Evolutionary conservation across 1,284 basidiomycete genomes (phyloP).

Genomic region (Termitomyces sp.): DNA sequence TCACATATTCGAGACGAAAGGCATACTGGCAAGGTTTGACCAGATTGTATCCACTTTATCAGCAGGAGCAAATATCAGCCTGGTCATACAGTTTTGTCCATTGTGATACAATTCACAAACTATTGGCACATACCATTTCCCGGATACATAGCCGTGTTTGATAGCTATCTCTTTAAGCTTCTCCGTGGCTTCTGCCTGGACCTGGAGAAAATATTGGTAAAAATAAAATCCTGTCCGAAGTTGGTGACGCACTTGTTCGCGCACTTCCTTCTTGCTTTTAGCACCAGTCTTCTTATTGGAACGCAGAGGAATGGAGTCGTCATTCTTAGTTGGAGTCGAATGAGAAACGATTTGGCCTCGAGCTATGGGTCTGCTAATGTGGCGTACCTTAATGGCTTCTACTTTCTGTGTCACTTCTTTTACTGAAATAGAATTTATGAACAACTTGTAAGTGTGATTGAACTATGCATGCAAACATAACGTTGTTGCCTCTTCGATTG

Average conservation of each 20-base stretch:
- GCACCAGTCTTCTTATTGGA: conserved; percentile 66
- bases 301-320: conserved; percentile 57
- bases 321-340: conserved; percentile 43
- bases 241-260: conserved; percentile 48
- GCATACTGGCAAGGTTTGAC: conserved; percentile 50
- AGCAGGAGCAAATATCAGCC: conserved; percentile 58
- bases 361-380: background rate
- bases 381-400: conserved; percentile 51
- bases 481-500: conserved; percentile 42
- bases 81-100: conserved; percentile 21
- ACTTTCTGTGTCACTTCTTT: conserved; percentile 51
- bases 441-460: background rate
- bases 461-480: conserved; percentile 40
- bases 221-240: background rate
- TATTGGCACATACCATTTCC: conserved; percentile 53
- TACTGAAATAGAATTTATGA: conserved; percentile 35
- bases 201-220: conserved; percentile 31
- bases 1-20: background rate
- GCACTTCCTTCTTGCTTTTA: conserved; percentile 68
- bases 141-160: conserved; percentile 46
- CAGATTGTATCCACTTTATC: conserved; percentile 61
- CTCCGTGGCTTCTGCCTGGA: conserved; percentile 51
- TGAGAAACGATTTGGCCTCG: background rate
- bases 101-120: background rate
- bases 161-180: conserved; percentile 55